Evolutionary conservation across 1,139 yeast genomes (phyloP).

Genomic region (Debaryomyces psychrophilus): DNA sequence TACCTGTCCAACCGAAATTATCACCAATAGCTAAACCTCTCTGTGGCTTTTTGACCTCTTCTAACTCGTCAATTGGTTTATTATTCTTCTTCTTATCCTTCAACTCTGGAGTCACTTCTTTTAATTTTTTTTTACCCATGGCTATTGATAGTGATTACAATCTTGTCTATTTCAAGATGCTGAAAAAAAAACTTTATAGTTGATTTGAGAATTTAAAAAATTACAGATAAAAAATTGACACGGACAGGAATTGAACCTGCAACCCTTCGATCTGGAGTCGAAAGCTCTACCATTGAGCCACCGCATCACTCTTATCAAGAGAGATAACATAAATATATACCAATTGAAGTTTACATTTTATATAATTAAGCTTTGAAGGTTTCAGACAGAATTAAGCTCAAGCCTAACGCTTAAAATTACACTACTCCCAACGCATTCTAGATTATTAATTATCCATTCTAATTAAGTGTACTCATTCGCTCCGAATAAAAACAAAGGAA

Average conservation of each 20-base stretch:
- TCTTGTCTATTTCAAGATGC: neutral
- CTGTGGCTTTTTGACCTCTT: conserved; percentile 36
- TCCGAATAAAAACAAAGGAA: no score
- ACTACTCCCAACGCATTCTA: no score
- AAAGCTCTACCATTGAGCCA: conserved; percentile 94
- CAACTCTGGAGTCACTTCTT: conserved; percentile 12
- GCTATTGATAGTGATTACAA: conserved; percentile 1
- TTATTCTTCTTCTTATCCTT: conserved; percentile 14
- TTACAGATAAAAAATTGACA: conserved; percentile 43
- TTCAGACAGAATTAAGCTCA: no score
- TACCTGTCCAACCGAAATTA: conserved; percentile 85
- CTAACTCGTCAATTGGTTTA: conserved; percentile 11
- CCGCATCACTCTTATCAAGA: conserved; percentile 71
- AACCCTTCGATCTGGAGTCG: conserved; percentile 83
- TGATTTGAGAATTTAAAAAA: neutral
- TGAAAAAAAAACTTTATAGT: neutral
- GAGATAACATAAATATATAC: no score
- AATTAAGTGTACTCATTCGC: no score
- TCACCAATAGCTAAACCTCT: conserved; percentile 51
- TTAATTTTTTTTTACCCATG: conserved; percentile 16
- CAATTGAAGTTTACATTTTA: no score
- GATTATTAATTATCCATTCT: no score
- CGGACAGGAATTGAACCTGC: conserved; percentile 82
- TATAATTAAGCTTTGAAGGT: no score
- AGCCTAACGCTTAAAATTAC: no score